Base-by-base conservation (phyloP, 31 red algal genomes). In the Endocladia muricata region DNA sequence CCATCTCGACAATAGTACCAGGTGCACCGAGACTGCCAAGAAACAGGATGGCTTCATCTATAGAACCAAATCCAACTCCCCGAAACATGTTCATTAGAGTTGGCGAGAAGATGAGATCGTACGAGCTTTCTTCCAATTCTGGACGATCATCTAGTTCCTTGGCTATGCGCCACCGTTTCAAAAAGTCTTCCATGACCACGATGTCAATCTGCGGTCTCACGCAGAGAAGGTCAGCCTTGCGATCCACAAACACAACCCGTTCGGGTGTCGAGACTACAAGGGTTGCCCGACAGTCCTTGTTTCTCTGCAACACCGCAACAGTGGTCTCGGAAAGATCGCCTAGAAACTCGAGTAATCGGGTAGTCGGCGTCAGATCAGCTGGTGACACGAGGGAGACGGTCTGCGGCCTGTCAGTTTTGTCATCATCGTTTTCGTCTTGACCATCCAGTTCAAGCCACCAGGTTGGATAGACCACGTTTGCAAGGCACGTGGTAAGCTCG, bases 381-480 rank as follows among this genome's bases (percentile, higher is more conserved):
- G 41, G 40, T 35, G 69, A 49, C 4, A 47, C 70, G 41, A 73
- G 55, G 1, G 81, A 75, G 2, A 73, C 55, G 31, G 68, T 41
- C 11, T 39, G 67, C 3, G 68, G 34, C 19, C 70, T 61, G 13
- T 51, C 44, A 30, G 41, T 25, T 41, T 76, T 76, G 54, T 34
- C 47, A 31, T 58, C 44, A n/a, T 63, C 47, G 22, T 22, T 37
- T 1, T 77, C 64, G 56, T 58, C 52, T 72, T 40, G 61, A 29
- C 63, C 37, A 51, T 76, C 83, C 31, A 78, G 25, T 62, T 77
- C 83, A 34, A 87, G 63, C 83, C 83, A 87, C 83, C 83, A 87
- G 1, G 73, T 78, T 6, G 83, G 83, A 35, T 87, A 87, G 0
- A 87, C 73, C 49, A 87, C 83, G 42, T 59, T 87, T 35, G 65